Conservation (phyloP, 2,329 filamentous ascomycete genomes). For the Colletotrichum costaricense region DNA sequence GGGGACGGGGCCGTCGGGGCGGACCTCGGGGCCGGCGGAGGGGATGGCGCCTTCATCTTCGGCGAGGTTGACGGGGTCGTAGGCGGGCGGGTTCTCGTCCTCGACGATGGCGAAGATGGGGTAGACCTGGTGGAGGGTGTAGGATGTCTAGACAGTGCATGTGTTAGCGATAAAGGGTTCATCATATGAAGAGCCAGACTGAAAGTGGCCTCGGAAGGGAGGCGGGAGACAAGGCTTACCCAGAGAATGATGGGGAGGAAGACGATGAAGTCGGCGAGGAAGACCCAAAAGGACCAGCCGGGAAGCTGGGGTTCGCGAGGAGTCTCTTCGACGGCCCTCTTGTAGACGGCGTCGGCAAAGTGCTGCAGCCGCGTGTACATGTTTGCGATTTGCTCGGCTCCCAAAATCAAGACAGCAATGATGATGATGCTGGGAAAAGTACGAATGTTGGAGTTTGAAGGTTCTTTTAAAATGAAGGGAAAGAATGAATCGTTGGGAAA, state of each 20-base stretch:
- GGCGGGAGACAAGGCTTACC: constrained; percentile 45
- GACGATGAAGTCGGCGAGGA: constrained; percentile 54
- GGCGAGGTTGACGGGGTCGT: constrained; percentile 61
- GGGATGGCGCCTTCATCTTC: constrained; percentile 51
- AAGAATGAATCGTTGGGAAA: not conserved
- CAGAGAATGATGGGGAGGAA: constrained; percentile 57
- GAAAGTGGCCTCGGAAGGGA: not conserved
- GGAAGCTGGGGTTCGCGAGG: constrained; percentile 46
- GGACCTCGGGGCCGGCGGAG: constrained; percentile 42
- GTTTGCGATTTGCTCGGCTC: not conserved
- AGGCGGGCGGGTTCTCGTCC: constrained; percentile 66
- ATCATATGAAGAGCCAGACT: not conserved
- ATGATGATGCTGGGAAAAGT: not conserved
- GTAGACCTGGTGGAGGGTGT: constrained; percentile 63
- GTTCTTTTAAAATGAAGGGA: not conserved
- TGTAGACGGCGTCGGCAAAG: constrained; percentile 39
- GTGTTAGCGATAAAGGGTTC: not conserved
- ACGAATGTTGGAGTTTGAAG: not conserved
- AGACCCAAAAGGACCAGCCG: constrained; percentile 52
- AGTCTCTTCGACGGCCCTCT: constrained; percentile 48
- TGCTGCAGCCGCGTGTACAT: constrained; percentile 5
- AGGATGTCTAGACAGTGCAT: constrained; percentile 52
- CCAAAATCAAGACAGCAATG: not conserved
- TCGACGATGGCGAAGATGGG: constrained; percentile 68
- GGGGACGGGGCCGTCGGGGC: constrained; percentile 31